Percentiles rank a stretch among this genome's conserved stretches.
Conservation (phyloP, 441 rosid species). For the Eutrema salsugineum region DNA sequence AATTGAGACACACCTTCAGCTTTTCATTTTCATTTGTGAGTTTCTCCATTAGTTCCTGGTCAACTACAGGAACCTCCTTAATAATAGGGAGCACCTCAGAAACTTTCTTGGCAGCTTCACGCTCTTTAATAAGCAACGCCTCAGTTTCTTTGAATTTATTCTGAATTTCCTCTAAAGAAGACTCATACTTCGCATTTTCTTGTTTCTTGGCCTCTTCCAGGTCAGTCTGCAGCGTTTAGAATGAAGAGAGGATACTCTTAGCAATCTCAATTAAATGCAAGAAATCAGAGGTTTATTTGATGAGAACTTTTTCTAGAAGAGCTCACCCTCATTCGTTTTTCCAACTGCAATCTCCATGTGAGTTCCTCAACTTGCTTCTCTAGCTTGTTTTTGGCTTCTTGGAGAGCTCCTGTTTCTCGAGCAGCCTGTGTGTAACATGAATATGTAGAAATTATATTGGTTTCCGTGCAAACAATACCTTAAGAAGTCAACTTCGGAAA, state of each 20-base stretch:
- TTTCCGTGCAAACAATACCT: not conserved
- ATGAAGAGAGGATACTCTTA: conserved; percentile 11
- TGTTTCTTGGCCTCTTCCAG: conserved; percentile 84
- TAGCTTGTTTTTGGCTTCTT: conserved; percentile 83
- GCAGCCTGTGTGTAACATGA: conserved; percentile 61
- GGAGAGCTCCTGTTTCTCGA: conserved; percentile 91
- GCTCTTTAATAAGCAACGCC: conserved; percentile 69
- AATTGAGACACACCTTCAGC: conserved; percentile 35
- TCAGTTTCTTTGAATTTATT: conserved; percentile 81
- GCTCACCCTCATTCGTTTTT: conserved; percentile 77
- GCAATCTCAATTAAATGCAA: not conserved
- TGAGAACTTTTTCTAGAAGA: not conserved
- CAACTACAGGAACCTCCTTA: conserved; percentile 83
- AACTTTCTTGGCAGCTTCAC: conserved; percentile 61
- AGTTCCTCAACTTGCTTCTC: conserved; percentile 95
- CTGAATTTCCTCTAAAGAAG: conserved; percentile 78
- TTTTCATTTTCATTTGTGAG: conserved; percentile 70
- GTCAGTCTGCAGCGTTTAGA: conserved; percentile 57
- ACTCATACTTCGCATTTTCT: conserved; percentile 78
- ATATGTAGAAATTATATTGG: not conserved
- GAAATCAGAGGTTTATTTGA: conserved; percentile 1
- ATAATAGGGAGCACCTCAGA: conserved; percentile 67
- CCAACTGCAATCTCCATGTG: conserved; percentile 66
- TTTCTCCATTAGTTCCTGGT: conserved; percentile 53
- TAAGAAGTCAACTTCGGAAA: conserved; percentile 10